Evolutionary conservation across 1,284 basidiomycete genomes (phyloP), one percentile per base, ranked within the genome.

Genomic region (Microstroma glucosiphilum): DNA sequence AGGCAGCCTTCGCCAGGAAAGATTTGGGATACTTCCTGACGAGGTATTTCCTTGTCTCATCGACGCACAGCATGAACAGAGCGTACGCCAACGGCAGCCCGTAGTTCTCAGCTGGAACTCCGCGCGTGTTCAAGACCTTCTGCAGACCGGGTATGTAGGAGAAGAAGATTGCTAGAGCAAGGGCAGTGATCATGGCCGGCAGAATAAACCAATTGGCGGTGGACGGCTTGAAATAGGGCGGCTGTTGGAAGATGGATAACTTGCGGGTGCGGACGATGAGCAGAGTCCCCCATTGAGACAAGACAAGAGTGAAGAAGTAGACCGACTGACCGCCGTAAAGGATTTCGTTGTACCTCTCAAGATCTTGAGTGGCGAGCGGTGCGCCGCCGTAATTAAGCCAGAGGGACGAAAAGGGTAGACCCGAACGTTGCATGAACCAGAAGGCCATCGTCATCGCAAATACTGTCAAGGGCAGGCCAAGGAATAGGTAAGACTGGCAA

Each of bases 401-500:
- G 23, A 86, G 73, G 12, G 83, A 81, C 6, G 81, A 82, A 21
- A 62, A 62, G 9, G 82, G 82, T 48, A 85, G 82, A 11, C 86
- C 86, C 49, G 83, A 76, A 43, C 81, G 79, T 59, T 85, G 80
- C 53, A 86, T 80, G 64, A 80, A 85, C 80, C 82, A 83, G 76
- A 84, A 81, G 73, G 74, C 80, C 78, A 82, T 83, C 48, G 57
- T 63, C 53, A 63, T 62, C 0, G 85, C 82, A 42, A 82, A 83
- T 8, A 85, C 67, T n/a, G 81, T 82, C 73, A 87, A 84, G 21
- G 85, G 62, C 17, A 88, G 62, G 13, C 87, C 84, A 21, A 87
- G 73, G 77, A 87, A 86, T 6, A 84, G 80, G 76, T 89, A 89
- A 1, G 86, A 86, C 41, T 89, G 88, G 7, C 83, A 65, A 56